A percentile compares a stretch with the other conserved stretches of the same genome.
Conservation (phyloP, 2,329 filamentous ascomycete genomes). For the Verticillium zaregamsianum region DNA sequence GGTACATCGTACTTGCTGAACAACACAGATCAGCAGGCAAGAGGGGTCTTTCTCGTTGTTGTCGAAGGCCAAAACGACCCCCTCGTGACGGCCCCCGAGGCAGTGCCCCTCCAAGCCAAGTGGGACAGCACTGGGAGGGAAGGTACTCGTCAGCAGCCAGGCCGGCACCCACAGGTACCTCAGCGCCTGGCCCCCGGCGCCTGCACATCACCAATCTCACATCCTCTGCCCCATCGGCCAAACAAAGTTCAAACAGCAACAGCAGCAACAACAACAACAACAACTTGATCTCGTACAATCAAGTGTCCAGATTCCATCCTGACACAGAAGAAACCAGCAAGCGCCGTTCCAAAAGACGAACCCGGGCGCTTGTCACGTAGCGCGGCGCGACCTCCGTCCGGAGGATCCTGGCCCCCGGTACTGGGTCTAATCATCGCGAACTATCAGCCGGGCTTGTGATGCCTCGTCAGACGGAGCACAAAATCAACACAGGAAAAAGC, state of each 20-base stretch:
- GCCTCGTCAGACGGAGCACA: neutral
- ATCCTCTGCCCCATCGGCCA: neutral
- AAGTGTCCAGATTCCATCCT: neutral
- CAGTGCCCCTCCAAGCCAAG: neutral
- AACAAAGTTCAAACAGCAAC: neutral
- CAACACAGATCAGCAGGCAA: neutral
- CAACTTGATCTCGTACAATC: neutral
- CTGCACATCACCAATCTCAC: neutral
- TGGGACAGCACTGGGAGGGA: neutral
- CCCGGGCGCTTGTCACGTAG: neutral
- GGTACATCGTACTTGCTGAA: neutral
- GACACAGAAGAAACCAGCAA: neutral
- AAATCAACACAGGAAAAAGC: neutral
- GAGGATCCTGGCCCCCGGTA: neutral
- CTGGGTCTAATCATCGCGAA: neutral
- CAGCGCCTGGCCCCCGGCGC: neutral
- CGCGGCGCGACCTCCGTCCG: neutral
- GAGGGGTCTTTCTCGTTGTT: neutral
- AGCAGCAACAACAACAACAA: neutral
- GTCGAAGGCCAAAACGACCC: neutral
- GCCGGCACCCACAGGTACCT: neutral
- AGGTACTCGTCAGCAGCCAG: neutral
- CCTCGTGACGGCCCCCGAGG: neutral
- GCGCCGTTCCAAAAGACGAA: neutral
- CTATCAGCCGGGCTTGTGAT: neutral